phyloP scores from a whole-genome alignment of 1,139 yeast genomes.

The Debaryomyces sp. region DNA sequence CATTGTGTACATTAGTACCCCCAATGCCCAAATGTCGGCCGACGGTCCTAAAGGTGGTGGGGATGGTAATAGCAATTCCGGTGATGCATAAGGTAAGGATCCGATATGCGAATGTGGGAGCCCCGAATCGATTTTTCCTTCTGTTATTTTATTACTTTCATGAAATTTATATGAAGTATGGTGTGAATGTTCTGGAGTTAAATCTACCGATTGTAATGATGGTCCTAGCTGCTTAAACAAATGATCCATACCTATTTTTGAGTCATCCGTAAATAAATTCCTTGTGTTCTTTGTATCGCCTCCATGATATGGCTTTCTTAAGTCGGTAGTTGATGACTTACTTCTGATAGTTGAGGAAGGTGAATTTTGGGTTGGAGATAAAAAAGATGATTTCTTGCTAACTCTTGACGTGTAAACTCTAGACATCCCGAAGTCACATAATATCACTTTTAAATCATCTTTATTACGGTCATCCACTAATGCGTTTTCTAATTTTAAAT shows the following conservation, averaged over 20 bases:
- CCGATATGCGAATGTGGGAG: slow-evolving; percentile 77
- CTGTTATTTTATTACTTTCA: slow-evolving; percentile 4
- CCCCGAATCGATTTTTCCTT: slow-evolving; percentile 34
- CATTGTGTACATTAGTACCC: slow-evolving; percentile 75
- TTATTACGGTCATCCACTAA: slow-evolving; percentile 49
- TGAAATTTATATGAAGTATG: slow-evolving; percentile 5
- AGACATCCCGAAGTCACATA: slow-evolving; percentile 92
- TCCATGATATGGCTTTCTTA: slow-evolving; percentile 38
- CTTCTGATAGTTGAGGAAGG: slow-evolving; percentile 42
- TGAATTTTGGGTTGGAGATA: slow-evolving; percentile 7
- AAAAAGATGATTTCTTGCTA: slow-evolving; percentile 27
- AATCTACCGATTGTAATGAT: slow-evolving; percentile 36
- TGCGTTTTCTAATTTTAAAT: slow-evolving; percentile 85
- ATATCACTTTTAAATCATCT: slow-evolving; percentile 36
- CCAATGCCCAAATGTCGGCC: slow-evolving; percentile 91
- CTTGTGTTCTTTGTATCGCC: slow-evolving; percentile 33
- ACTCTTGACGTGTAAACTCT: slow-evolving; percentile 36
- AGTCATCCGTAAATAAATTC: slow-evolving; percentile 33
- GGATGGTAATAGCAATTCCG: slow-evolving; percentile 70
- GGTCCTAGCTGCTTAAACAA: slow-evolving; percentile 36
- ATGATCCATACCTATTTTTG: slow-evolving; percentile 35
- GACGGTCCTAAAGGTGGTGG: slow-evolving; percentile 73
- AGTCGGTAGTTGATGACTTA: slow-evolving; percentile 43
- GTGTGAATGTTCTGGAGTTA: slow-evolving; percentile 32
- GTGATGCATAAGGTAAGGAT: slow-evolving; percentile 89